Evolutionary conservation across 2,329 filamentous ascomycete species (phyloP), one percentile per base, ranked within the genome.

Genomic region (Clonostachys chloroleuca): DNA sequence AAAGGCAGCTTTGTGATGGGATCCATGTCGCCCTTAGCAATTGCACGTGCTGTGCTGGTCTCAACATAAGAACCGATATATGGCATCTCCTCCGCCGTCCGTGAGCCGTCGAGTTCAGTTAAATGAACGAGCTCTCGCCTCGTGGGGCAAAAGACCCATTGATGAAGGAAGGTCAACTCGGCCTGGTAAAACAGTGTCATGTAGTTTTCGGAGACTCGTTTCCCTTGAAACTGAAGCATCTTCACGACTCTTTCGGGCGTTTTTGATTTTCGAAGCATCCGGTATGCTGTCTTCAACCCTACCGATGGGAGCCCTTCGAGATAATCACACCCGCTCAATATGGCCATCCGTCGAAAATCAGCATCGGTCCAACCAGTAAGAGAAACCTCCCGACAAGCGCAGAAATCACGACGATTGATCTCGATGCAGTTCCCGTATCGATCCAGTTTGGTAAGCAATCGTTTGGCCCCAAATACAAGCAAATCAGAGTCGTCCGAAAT

Each of bases 401-500:
- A 87, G 60, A 99, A 97, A 61, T 96, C 89, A 13, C 82, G 81
- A 34, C 94, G 86, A 58, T 90, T 90, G 62, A 99, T 87, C 70
- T 96, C 92, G 51, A 97, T 78, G 60, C 92, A 96, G 52, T 94
- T 88, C 43, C 94, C 94, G 55, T 95, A 90, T 63, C 95, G 87
- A 59, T 96, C 92, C 45, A 99, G 77, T 66, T 99, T 99, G 5
- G 94, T 97, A 50, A 99, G 72, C 12, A 99, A 77, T 46, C 89
- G 82, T 66, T 90, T 92, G 20, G 92, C 92, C 14, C 94, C 94
- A 57, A 99, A 99, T 1, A 99, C 94, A 34, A 99, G 73, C 48
- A 99, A 74, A 69, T 99, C 94, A 0, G 94, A 99, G 64, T 99
- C 94, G 63, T 99, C 94, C 0, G 94, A 96, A 35, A 99, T 72